A percentile compares a stretch with the other conserved stretches of the same genome.
Conservation (phyloP, 495 filamentous ascomycete species). For the Penicillium lividum region DNA sequence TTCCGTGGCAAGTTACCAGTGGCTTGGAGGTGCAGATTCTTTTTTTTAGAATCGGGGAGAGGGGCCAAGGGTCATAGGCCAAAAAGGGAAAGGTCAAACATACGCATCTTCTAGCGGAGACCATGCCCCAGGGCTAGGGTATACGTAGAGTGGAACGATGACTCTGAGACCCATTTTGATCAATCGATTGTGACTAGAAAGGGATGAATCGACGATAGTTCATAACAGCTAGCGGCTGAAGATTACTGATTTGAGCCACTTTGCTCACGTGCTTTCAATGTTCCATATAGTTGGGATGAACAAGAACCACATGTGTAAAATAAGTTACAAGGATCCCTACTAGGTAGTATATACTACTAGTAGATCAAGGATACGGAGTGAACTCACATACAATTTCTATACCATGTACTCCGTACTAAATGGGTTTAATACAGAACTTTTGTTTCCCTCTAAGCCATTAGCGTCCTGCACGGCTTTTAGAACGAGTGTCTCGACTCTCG, state of each 20-base stretch:
- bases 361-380: slow-evolving; percentile 4
- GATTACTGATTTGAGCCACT: background rate
- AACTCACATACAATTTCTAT: no score
- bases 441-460: background rate
- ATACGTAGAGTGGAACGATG: slow-evolving; percentile 58
- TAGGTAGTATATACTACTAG: no score
- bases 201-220: slow-evolving; percentile 29
- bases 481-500: background rate
- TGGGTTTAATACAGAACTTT: background rate
- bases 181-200: slow-evolving; percentile 9
- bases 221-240: background rate
- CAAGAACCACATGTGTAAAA: background rate
- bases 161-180: slow-evolving; percentile 47
- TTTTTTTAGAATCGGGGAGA: slow-evolving; percentile 7
- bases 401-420: no score
- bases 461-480: background rate
- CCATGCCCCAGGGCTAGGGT: slow-evolving; percentile 53
- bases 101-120: slow-evolving; percentile 49
- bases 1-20: slow-evolving; percentile 21
- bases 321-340: background rate
- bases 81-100: slow-evolving; percentile 29
- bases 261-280: slow-evolving; percentile 7
- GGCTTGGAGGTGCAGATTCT: slow-evolving; percentile 21
- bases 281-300: background rate
- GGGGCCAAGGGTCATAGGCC: slow-evolving; percentile 13